Conservation (phyloP, 1,284 basidiomycete species). For the Melanopsichium pennsylvanicum region DNA sequence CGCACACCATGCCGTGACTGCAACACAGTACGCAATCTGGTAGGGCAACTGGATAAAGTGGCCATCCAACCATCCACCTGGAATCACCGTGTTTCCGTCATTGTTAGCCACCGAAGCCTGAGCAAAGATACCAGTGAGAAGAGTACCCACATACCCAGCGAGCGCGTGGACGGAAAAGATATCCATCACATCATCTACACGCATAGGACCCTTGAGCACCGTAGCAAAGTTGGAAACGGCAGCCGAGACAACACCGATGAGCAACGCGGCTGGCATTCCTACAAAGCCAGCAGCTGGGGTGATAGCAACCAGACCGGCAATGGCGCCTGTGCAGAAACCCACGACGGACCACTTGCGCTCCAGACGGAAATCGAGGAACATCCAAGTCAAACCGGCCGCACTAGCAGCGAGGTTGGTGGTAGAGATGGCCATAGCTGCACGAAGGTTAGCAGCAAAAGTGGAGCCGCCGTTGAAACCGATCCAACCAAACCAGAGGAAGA, state of each 20-base stretch:
- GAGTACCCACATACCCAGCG: constrained; percentile 59
- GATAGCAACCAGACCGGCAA: constrained; percentile 67
- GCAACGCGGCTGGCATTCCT: constrained; percentile 73
- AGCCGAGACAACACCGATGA: constrained; percentile 80
- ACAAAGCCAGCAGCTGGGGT: constrained; percentile 69
- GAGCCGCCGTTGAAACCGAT: constrained; percentile 89
- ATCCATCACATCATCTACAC: constrained; percentile 79
- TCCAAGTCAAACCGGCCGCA: constrained; percentile 85
- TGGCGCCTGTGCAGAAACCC: constrained; percentile 64
- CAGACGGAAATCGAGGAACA: constrained; percentile 82
- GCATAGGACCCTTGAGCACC: constrained; percentile 72
- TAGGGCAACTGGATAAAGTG: constrained; percentile 81
- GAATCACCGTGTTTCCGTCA: constrained; percentile 70
- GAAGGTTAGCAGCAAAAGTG: constrained; percentile 87
- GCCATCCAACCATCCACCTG: constrained; percentile 75
- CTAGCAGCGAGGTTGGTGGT: constrained; percentile 79
- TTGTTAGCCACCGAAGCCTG: constrained; percentile 79
- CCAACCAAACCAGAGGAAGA: constrained; percentile 94
- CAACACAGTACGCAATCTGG: constrained; percentile 79
- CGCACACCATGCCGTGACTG: constrained; percentile 73
- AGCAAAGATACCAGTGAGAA: constrained; percentile 74
- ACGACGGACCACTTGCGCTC: constrained; percentile 78
- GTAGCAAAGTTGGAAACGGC: constrained; percentile 85
- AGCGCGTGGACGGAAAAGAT: constrained; percentile 61
- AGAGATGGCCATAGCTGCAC: constrained; percentile 85